These are phyloP conservation scores for Nannochloropsis oceanica DNA, from an alignment of 108 stramenopile genomes.

Conservation along the genomic window DNA sequence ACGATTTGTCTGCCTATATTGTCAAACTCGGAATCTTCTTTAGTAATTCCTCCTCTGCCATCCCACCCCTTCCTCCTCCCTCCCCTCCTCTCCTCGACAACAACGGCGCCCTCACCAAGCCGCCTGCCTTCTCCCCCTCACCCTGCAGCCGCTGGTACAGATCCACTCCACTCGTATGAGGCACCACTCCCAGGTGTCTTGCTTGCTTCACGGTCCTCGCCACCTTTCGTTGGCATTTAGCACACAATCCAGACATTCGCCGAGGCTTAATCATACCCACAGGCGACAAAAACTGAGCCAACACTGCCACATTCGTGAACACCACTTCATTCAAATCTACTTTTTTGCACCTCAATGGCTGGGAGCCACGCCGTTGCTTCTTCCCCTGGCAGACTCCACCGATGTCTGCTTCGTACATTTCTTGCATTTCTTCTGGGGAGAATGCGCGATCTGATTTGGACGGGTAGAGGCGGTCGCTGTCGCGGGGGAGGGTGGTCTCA, in stretches of 20 bases:
- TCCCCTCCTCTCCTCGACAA: neutral
- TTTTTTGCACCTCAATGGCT: neutral
- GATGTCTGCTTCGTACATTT: neutral
- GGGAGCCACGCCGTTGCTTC: neutral
- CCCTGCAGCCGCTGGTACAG: neutral
- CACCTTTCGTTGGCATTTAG: conserved; percentile 43
- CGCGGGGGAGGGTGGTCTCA: neutral
- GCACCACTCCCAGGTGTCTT: conserved; percentile 29
- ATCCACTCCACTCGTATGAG: conserved; percentile 2
- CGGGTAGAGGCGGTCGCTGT: neutral
- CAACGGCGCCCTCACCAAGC: neutral
- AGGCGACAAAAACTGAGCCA: neutral
- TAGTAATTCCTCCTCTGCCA: neutral
- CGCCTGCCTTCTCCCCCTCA: neutral
- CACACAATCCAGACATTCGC: conserved; percentile 30
- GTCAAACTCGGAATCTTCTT: neutral
- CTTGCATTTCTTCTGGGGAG: neutral
- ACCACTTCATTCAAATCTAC: neutral
- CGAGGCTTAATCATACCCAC: conserved; percentile 24
- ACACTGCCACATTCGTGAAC: neutral
- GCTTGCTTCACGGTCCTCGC: conserved; percentile 31
- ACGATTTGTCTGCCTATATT: neutral
- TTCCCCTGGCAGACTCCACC: neutral
- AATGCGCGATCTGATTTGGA: neutral
- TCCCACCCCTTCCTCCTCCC: neutral